Evolutionary conservation across 176 grass and related monocot genomes (phyloP).

Genomic region (Secale cereale): DNA sequence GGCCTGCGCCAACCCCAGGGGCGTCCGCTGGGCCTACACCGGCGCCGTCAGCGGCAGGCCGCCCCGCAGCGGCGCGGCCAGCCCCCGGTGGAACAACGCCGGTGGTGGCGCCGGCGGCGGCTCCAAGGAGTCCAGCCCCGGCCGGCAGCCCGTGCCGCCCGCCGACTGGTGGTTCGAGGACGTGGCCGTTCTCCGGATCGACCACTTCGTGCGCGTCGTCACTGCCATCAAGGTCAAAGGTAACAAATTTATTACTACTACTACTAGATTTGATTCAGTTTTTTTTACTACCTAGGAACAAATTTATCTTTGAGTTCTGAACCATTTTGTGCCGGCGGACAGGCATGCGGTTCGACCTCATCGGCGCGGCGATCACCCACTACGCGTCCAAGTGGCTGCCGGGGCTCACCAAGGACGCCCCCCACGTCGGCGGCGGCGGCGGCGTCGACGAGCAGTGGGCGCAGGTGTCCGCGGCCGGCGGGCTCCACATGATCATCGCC

Average conservation of each 20-base stretch:
- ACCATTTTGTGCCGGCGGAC: too few species aligned
- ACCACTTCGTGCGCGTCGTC: constrained; percentile 89
- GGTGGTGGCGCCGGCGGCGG: constrained; percentile 9
- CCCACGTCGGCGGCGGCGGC: constrained; percentile 26
- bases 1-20: constrained; percentile 86
- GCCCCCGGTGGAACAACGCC: constrained; percentile 65
- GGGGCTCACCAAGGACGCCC: constrained; percentile 51
- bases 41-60: constrained; percentile 21
- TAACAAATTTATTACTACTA: neutral
- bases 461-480: constrained; percentile 34
- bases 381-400: constrained; percentile 94
- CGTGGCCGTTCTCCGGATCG: constrained; percentile 79
- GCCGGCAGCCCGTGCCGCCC: constrained; percentile 60
- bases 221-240: constrained; percentile 98
- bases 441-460: constrained; percentile 41
- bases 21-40: constrained; percentile 89
- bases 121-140: constrained; percentile 83
- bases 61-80: constrained; percentile 15
- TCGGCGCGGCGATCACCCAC: constrained; percentile 84
- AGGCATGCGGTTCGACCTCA: constrained; percentile 86
- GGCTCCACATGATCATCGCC: constrained; percentile 79
- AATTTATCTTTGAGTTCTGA: neutral
- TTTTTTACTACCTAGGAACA: neutral
- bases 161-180: constrained; percentile 98
- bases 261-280: too few species aligned